Conservation (phyloP, 306 rosid genomes). For the Dalbergia cultrata region DNA sequence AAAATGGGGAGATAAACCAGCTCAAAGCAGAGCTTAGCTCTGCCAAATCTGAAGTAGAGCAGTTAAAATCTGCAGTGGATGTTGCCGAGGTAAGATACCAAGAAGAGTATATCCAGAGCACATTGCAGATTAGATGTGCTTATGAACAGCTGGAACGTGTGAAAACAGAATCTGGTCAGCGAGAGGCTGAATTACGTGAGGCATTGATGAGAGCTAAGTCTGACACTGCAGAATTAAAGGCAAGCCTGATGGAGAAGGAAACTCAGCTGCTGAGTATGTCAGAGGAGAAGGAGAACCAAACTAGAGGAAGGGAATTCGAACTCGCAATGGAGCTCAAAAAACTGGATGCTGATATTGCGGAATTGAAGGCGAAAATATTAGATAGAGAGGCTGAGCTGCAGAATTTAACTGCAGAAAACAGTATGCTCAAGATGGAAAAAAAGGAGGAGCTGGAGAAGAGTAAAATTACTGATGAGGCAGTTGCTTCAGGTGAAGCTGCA, state of each 20-base stretch:
- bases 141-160: conserved; percentile 71
- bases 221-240: conserved; percentile 65
- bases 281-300: conserved; percentile 53
- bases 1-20: conserved; percentile 55
- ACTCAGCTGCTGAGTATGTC: conserved; percentile 55
- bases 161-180: conserved; percentile 64
- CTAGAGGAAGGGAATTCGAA: conserved; percentile 53
- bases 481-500: conserved; percentile 60
- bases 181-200: conserved; percentile 61
- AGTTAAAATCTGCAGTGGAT: conserved; percentile 72
- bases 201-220: conserved; percentile 65
- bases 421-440: conserved; percentile 62
- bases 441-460: conserved; percentile 58
- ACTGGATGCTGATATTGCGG: conserved; percentile 61
- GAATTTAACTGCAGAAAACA: conserved; percentile 65
- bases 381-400: conserved; percentile 74
- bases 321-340: conserved; percentile 57
- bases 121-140: conserved; percentile 82
- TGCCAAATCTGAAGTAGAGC: conserved; percentile 68
- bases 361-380: conserved; percentile 64
- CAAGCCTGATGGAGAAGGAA: conserved; percentile 64
- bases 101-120: conserved; percentile 80
- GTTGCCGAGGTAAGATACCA: conserved; percentile 76
- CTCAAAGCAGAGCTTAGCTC: conserved; percentile 66
- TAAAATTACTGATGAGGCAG: conserved; percentile 52